Conservation (phyloP, 345 rosid species). For the Eucalyptus virginea region DNA sequence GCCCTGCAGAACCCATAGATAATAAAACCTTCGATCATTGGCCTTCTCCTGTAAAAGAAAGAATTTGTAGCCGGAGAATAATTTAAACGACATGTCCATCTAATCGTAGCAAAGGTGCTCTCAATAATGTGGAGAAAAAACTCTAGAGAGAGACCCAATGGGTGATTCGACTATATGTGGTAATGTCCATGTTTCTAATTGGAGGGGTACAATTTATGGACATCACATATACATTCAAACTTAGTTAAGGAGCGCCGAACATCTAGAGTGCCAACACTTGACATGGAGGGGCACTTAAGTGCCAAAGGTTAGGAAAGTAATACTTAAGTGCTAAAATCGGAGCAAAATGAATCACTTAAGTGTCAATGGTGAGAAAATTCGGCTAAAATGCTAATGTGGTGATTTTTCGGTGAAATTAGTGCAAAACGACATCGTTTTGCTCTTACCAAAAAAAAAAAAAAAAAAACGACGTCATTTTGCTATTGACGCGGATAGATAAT, state of each 20-base stretch:
- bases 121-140: too few relatives aligned
- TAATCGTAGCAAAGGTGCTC: neutral
- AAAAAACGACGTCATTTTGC: rapidly evolving
- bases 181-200: neutral
- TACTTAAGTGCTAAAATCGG: rapidly evolving
- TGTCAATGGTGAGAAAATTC: too few relatives aligned
- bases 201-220: neutral
- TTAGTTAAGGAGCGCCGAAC: too few relatives aligned
- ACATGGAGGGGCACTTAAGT: rapidly evolving
- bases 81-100: too few relatives aligned
- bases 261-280: rapidly evolving
- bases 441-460: too few relatives aligned
- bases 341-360: rapidly evolving
- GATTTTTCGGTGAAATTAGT: rapidly evolving
- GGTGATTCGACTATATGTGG: neutral
- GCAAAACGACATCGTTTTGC: rapidly evolving
- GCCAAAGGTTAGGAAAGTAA: rapidly evolving
- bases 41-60: neutral
- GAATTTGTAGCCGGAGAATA: neutral
- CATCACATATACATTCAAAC: neutral
- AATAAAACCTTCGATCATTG: neutral
- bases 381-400: rapidly evolving
- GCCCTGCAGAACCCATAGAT: neutral
- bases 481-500: too few relatives aligned
- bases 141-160: neutral